Evolutionary conservation across 441 rosid genomes (phyloP), one percentile per base, ranked within the genome.

Genomic region (Viola pubescens): DNA sequence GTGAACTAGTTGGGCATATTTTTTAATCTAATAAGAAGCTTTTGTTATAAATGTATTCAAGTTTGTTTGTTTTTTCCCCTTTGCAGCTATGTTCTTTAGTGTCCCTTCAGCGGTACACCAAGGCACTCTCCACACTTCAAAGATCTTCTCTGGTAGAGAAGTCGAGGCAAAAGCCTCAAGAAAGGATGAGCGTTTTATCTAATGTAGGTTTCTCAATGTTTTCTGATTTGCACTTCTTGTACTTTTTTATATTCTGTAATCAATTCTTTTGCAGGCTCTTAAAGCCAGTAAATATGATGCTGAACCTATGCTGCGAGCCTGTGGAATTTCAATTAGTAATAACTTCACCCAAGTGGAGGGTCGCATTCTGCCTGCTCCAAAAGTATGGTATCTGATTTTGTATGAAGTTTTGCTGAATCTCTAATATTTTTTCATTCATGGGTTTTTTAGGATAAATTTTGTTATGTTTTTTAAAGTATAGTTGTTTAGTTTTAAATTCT

Each of bases 131-230:
- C 26, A 75, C 71, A 0, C 69, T 81, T 49, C 97, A 89, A 58
- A 82, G 97, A 63, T 72, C 92, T 66, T 83, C 92, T 9, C 80
- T 89, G 19, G 97, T 87, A 37, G 97, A 89, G 65, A 87, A 85
- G 55, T 87, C 97, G n/a, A 75, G 97, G 56, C 87, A 82, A 69
- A 89, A 89, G 72, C 97, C 95, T 0, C 95, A 82, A 63, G 94
- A 89, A 59, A 80, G 95, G 79, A 89, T 87, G 95, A 49, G 38
- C 56, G 81, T 75, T 47, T 73, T 89, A 61, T 66, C 84, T 11
- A 74, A 77, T 50, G 97, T 89, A 71, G 19, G 70, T 60, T 41
- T 65, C 52, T 61, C 63, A 7, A 4, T 4, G 26, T 12, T 41
- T 41, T 37, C 56, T 16, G 44, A 11, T 37, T 37, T 14, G 50